Percentiles rank a stretch among this genome's conserved stretches.
These are phyloP conservation scores for Saturnispora halmiae DNA, from an alignment of 805 yeast species.

Conservation along the genomic window DNA sequence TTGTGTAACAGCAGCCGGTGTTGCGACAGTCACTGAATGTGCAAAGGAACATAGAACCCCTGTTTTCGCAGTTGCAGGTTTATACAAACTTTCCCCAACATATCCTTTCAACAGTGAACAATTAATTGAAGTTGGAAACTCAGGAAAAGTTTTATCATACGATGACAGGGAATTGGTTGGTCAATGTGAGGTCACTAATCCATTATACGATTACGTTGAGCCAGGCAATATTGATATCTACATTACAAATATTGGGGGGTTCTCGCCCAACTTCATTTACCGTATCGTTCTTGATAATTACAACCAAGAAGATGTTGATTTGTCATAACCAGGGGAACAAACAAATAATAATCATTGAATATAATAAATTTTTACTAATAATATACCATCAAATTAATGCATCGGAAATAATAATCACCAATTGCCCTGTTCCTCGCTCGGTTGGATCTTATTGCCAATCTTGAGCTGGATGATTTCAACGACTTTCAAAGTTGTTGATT, in stretches of 20 bases:
- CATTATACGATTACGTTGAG: slow-evolving; percentile 80
- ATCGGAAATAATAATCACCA: not conserved
- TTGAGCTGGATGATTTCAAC: slow-evolving; percentile 51
- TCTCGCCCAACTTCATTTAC: slow-evolving; percentile 91
- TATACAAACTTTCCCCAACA: slow-evolving; percentile 84
- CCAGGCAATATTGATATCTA: slow-evolving; percentile 93
- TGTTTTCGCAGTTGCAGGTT: slow-evolving; percentile 89
- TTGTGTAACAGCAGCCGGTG: slow-evolving; percentile 81
- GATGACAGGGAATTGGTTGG: slow-evolving; percentile 62
- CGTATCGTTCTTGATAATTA: slow-evolving; percentile 93
- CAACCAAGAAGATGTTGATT: slow-evolving; percentile 68
- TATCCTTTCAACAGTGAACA: slow-evolving; percentile 85
- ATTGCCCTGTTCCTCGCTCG: slow-evolving; percentile 63
- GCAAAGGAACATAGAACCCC: slow-evolving; percentile 96
- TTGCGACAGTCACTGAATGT: slow-evolving; percentile 86
- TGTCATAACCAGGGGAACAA: slow-evolving; percentile 30
- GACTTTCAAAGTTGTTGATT: not conserved
- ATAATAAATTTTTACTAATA: slow-evolving; percentile 1
- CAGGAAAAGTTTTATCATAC: slow-evolving; percentile 79
- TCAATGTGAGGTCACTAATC: slow-evolving; percentile 74
- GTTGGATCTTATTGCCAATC: slow-evolving; percentile 31
- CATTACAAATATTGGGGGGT: slow-evolving; percentile 93
- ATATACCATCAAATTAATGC: slow-evolving; percentile 4
- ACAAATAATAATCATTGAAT: not conserved
- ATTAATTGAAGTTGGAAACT: slow-evolving; percentile 83